These are phyloP conservation scores for Osmanthus fragrans DNA, from an alignment of 257 asterid species.

Conservation along the genomic window DNA sequence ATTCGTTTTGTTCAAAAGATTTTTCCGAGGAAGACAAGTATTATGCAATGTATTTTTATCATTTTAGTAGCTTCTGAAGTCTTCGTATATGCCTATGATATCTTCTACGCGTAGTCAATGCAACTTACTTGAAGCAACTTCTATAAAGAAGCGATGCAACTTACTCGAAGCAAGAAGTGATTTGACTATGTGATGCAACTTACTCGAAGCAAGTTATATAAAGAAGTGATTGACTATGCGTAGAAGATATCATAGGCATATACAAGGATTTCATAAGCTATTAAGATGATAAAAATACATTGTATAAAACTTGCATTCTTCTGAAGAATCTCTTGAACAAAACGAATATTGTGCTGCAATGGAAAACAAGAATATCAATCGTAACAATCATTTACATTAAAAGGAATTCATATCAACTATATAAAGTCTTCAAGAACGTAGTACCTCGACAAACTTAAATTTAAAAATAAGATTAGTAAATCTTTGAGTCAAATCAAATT, in stretches of 20 bases:
- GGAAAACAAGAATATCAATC: slow-evolving; percentile 13
- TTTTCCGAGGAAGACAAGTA: slow-evolving; percentile 88
- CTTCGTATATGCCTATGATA: background rate
- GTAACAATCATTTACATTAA: background rate
- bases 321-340: slow-evolving; percentile 90
- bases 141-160: no score
- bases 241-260: no score
- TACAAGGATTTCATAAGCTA: slow-evolving; percentile 59
- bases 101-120: no score
- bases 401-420: background rate
- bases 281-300: slow-evolving; percentile 78
- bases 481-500: slow-evolving; percentile 87
- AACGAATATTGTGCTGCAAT: slow-evolving; percentile 91
- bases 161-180: no score
- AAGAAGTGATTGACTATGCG: no score
- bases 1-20: slow-evolving; percentile 85
- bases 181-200: no score
- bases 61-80: slow-evolving; percentile 79
- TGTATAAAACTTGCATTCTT: slow-evolving; percentile 85
- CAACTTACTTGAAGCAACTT: no score
- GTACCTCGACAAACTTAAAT: slow-evolving; percentile 91
- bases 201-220: no score
- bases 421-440: background rate
- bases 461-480: slow-evolving; percentile 85
- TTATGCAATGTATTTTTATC: slow-evolving; percentile 86